These are phyloP conservation scores for Oemleria cerasiformis DNA, from an alignment of 306 rosid species.

Conservation along the genomic window DNA sequence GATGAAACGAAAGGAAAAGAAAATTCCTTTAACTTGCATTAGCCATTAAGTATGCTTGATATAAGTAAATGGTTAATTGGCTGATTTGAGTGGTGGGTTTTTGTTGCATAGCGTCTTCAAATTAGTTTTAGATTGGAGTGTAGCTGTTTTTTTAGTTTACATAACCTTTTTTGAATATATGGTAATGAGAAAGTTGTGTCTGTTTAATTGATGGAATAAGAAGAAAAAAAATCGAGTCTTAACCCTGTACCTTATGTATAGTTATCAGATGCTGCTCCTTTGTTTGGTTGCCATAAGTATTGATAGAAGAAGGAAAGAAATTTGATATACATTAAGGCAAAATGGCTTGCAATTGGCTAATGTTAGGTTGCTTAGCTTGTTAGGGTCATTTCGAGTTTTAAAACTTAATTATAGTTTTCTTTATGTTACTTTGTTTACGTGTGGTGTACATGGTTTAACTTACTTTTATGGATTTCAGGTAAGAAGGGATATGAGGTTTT, in stretches of 20 bases:
- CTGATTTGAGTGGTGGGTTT: background rate
- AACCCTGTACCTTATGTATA: too few species aligned
- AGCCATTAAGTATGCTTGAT: background rate
- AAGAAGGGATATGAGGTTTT: conserved; percentile 68
- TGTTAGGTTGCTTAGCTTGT: too few species aligned
- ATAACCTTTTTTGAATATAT: background rate
- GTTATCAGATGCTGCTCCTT: too few species aligned
- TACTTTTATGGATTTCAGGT: conserved; percentile 43
- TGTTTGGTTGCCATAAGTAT: background rate
- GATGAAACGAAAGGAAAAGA: background rate
- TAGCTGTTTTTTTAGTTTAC: background rate
- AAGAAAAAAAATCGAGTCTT: too few species aligned
- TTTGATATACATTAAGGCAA: background rate
- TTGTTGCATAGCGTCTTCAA: background rate
- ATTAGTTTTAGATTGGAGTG: background rate
- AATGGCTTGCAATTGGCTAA: background rate
- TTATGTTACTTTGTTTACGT: background rate
- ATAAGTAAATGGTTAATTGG: background rate
- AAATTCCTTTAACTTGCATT: background rate
- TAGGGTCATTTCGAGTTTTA: background rate
- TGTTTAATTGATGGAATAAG: too few species aligned
- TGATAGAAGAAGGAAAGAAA: background rate
- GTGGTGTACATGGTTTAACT: conserved; percentile 12
- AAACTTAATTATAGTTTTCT: background rate
- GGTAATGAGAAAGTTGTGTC: too few species aligned